These are phyloP conservation scores for Liquidambar formosana DNA, from an alignment of 164 flowering plant species.

Conservation along the genomic window DNA sequence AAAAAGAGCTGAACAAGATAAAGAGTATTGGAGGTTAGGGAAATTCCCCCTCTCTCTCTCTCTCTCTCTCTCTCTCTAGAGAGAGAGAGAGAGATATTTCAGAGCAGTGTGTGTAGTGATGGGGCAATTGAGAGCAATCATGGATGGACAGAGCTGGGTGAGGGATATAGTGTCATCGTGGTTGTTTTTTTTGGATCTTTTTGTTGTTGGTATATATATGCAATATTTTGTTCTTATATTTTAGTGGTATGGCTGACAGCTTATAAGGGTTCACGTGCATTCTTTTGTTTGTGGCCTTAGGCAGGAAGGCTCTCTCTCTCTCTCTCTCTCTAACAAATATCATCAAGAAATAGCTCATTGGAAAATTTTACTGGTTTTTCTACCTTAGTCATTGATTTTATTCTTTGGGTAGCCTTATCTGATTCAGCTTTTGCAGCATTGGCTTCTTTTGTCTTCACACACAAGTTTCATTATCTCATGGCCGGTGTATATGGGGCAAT, in stretches of 20 bases:
- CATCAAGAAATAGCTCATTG: too few species aligned
- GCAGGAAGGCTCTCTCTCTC: not conserved
- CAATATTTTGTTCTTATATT: not conserved
- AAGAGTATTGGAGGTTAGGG: slow-evolving; percentile 9
- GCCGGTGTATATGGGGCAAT: too few species aligned
- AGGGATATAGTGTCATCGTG: not conserved
- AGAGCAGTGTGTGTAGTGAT: not conserved
- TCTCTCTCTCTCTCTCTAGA: not conserved
- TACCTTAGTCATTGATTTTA: too few species aligned
- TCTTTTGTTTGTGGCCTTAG: not conserved
- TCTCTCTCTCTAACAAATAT: too few species aligned
- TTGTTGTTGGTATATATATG: not conserved
- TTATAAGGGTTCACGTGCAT: slow-evolving; percentile 19
- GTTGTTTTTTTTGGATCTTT: not conserved
- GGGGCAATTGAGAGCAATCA: not conserved
- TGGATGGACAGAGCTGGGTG: not conserved
- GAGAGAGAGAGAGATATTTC: slow-evolving; percentile 5
- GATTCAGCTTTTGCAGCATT: too few species aligned
- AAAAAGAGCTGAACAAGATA: slow-evolving; percentile 11
- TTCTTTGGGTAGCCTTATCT: too few species aligned
- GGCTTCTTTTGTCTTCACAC: too few species aligned
- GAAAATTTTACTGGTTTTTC: too few species aligned
- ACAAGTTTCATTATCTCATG: too few species aligned
- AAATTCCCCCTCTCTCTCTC: slow-evolving; percentile 1
- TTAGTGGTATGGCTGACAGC: slow-evolving; percentile 14